Percentiles rank a stretch among this genome's conserved stretches.
These are phyloP conservation scores for Ganoderma boninense DNA, from an alignment of 1,284 basidiomycete genomes.

Conservation along the genomic window DNA sequence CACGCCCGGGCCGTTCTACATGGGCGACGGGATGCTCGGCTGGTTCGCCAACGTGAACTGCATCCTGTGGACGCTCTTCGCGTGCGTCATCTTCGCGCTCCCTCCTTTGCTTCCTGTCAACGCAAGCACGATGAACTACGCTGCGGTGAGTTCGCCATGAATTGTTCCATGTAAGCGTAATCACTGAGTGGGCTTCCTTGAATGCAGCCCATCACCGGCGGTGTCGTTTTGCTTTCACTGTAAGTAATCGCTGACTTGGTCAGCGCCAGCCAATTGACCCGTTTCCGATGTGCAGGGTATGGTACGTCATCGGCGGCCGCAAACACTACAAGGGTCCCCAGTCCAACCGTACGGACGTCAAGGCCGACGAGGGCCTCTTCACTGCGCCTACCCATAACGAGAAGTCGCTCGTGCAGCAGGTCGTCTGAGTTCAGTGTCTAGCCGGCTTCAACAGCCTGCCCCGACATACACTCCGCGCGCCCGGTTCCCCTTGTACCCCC, in stretches of 20 bases:
- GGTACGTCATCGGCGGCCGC: slow-evolving; percentile 39
- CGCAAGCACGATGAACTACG: slow-evolving; percentile 81
- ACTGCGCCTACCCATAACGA: slow-evolving; percentile 10
- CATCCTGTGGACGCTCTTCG: slow-evolving; percentile 74
- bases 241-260: slow-evolving; percentile 31
- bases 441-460: slow-evolving; percentile 27
- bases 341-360: slow-evolving; percentile 31
- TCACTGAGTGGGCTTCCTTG: neutral
- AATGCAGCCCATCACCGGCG: slow-evolving; percentile 46
- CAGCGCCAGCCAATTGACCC: slow-evolving; percentile 3
- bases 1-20: slow-evolving; percentile 90
- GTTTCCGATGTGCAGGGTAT: slow-evolving; percentile 26
- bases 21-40: slow-evolving; percentile 79
- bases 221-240: slow-evolving; percentile 47
- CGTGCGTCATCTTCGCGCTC: slow-evolving; percentile 76
- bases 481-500: neutral
- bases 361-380: slow-evolving; percentile 19
- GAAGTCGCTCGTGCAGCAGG: slow-evolving; percentile 19
- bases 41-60: slow-evolving; percentile 72
- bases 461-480: neutral
- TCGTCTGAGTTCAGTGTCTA: slow-evolving; percentile 14
- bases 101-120: slow-evolving; percentile 79
- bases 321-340: slow-evolving; percentile 42
- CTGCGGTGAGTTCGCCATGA: slow-evolving; percentile 48
- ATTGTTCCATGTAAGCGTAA: neutral